Percentiles rank a stretch among this genome's conserved stretches.
Conservation (phyloP, 2,329 filamentous ascomycete species). For the Lachnellula suecica region DNA sequence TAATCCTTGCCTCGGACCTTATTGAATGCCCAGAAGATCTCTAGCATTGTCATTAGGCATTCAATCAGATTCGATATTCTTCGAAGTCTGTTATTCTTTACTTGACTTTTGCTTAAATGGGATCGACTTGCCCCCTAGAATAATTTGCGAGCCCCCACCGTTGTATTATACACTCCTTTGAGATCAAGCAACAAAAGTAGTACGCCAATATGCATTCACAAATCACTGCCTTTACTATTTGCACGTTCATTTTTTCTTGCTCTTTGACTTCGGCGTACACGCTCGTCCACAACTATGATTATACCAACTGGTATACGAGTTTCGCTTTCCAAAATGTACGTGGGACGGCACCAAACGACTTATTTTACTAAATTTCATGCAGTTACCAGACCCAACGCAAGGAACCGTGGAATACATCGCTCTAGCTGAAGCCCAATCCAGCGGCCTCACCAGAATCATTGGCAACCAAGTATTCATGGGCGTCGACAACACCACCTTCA, state of each 20-base stretch:
- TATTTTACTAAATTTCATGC: neutral
- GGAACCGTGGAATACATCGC: slow-evolving; percentile 36
- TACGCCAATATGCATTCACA: neutral
- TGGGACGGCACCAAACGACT: neutral
- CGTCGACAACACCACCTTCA: slow-evolving; percentile 22
- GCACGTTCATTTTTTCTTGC: neutral
- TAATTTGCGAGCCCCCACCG: too few species aligned
- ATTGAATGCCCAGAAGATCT: too few species aligned
- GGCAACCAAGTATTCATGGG: slow-evolving; percentile 57
- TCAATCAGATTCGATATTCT: too few species aligned
- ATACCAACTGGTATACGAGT: slow-evolving; percentile 23
- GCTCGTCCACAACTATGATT: slow-evolving; percentile 19
- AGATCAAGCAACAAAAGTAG: neutral
- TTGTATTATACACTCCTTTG: too few species aligned
- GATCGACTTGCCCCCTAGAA: too few species aligned
- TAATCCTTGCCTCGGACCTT: too few species aligned
- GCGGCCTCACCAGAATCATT: slow-evolving; percentile 56
- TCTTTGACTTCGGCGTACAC: slow-evolving; percentile 11
- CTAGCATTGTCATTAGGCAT: too few species aligned
- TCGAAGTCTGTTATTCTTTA: too few species aligned
- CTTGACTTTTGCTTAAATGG: too few species aligned
- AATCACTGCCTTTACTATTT: neutral
- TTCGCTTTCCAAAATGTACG: slow-evolving; percentile 17
- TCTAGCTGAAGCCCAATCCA: slow-evolving; percentile 46
- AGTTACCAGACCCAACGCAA: slow-evolving; percentile 22